Evolutionary conservation across 352 stramenopile genomes (phyloP).

Genomic region (Phytopythium montanum): DNA sequence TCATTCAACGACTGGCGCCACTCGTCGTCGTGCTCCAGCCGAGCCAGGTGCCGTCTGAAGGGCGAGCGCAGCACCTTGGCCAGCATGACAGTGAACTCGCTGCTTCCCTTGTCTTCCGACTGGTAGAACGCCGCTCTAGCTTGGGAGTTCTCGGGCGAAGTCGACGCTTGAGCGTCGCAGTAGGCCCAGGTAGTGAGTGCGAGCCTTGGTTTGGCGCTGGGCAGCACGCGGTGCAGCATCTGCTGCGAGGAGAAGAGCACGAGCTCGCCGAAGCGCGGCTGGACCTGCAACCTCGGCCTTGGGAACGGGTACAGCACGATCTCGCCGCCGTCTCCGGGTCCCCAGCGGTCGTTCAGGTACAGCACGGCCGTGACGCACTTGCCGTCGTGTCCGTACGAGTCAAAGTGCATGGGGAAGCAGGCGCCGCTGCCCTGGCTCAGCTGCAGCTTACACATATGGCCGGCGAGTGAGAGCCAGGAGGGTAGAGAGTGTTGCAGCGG

Average conservation of each 20-base stretch:
- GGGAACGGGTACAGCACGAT: conserved; percentile 84
- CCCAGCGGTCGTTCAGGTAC: conserved; percentile 84
- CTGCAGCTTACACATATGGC: conserved; percentile 79
- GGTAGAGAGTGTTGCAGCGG: conserved; percentile 30
- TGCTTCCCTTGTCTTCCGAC: not conserved
- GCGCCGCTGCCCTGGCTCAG: conserved; percentile 70
- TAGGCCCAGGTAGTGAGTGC: conserved; percentile 80
- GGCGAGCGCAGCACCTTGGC: conserved; percentile 50
- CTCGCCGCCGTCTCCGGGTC: conserved; percentile 64
- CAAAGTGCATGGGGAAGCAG: conserved; percentile 86
- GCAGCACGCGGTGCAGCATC: conserved; percentile 78
- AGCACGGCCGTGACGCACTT: conserved; percentile 83
- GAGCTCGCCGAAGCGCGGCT: conserved; percentile 56
- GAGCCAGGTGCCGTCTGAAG: conserved; percentile 63
- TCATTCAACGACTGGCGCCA: conserved; percentile 56
- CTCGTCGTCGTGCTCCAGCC: conserved; percentile 48
- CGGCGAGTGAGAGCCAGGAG: conserved; percentile 36
- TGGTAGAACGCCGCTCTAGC: conserved; percentile 1
- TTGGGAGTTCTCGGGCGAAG: conserved; percentile 1
- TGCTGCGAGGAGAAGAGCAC: conserved; percentile 79
- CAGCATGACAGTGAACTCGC: conserved; percentile 27
- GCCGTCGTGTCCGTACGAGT: conserved; percentile 78
- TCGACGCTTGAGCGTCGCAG: conserved; percentile 12
- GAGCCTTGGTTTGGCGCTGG: conserved; percentile 36
- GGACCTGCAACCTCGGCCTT: conserved; percentile 34